phyloP scores from a whole-genome alignment of 2,329 filamentous ascomycete species.

The Macrophomina tecta region DNA sequence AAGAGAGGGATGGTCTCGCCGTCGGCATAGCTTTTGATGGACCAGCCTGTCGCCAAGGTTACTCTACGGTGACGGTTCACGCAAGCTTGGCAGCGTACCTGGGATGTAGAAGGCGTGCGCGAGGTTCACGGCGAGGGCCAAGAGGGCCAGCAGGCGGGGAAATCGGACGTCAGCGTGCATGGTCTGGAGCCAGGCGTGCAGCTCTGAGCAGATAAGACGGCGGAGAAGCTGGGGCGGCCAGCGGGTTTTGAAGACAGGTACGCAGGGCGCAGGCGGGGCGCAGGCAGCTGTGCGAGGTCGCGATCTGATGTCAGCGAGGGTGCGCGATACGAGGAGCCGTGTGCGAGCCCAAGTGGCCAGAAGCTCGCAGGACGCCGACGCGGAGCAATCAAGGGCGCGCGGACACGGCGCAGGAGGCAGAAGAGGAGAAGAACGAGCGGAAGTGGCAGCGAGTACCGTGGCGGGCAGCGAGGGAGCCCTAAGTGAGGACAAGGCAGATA shows the following conservation, averaged over 20 bases:
- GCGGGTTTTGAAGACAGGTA: conserved; percentile 9
- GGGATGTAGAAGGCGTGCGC: conserved; percentile 81
- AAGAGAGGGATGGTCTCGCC: conserved; percentile 81
- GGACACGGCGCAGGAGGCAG: background rate
- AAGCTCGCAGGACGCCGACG: background rate
- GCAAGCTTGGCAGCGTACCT: conserved; percentile 58
- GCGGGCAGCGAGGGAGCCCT: conserved; percentile 12
- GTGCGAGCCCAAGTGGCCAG: background rate
- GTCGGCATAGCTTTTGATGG: conserved; percentile 78
- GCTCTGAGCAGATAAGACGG: conserved; percentile 1
- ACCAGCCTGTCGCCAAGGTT: conserved; percentile 66
- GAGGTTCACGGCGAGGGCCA: conserved; percentile 51
- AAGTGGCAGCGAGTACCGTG: conserved; percentile 29
- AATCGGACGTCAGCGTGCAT: conserved; percentile 49
- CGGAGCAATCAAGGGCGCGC: background rate
- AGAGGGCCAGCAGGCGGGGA: conserved; percentile 54
- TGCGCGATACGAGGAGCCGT: conserved; percentile 10
- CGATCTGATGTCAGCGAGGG: conserved; percentile 23
- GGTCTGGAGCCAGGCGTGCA: conserved; percentile 15
- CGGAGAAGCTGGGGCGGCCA: background rate
- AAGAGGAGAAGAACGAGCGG: conserved; percentile 25
- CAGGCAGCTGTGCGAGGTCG: background rate
- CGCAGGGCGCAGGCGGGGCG: conserved; percentile 2
- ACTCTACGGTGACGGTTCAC: conserved; percentile 27
- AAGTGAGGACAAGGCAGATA: conserved; percentile 5